phyloP scores from a whole-genome alignment of 345 rosid species.

The Citropsis articulata region DNA sequence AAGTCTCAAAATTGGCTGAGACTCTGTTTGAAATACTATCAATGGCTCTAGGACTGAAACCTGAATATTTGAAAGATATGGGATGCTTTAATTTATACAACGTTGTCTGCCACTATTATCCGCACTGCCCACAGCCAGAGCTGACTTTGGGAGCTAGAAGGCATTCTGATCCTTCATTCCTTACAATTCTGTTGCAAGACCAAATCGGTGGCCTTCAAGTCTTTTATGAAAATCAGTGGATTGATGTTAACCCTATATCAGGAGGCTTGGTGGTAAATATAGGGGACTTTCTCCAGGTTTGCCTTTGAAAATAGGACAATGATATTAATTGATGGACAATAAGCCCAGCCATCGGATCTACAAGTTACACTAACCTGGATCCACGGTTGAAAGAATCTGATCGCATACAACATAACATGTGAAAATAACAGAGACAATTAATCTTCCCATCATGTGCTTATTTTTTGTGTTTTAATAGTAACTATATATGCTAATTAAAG shows the following conservation, averaged over 20 bases:
- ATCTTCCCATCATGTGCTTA: neutral
- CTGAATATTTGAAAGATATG: neutral
- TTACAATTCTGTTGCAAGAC: neutral
- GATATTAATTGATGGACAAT: too few relatives aligned
- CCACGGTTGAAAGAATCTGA: too few relatives aligned
- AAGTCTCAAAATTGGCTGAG: neutral
- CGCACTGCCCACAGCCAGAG: neutral
- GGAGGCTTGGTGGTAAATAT: constrained; percentile 15
- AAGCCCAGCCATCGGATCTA: too few relatives aligned
- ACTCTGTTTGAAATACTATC: neutral
- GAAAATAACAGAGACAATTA: neutral
- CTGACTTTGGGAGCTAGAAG: neutral
- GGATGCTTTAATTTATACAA: neutral
- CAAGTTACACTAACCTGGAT: too few relatives aligned
- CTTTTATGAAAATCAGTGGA: neutral
- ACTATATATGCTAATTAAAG: too few relatives aligned
- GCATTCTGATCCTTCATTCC: neutral
- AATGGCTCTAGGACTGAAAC: neutral
- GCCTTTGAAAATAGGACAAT: neutral
- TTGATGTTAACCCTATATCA: constrained; percentile 11
- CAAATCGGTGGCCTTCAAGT: constrained; percentile 18
- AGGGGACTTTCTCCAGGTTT: constrained; percentile 11
- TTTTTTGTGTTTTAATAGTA: too few relatives aligned
- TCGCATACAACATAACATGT: too few relatives aligned
- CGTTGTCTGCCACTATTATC: neutral